Conservation (phyloP, 2,329 filamentous ascomycete genomes). For the Botrytis medusae region DNA sequence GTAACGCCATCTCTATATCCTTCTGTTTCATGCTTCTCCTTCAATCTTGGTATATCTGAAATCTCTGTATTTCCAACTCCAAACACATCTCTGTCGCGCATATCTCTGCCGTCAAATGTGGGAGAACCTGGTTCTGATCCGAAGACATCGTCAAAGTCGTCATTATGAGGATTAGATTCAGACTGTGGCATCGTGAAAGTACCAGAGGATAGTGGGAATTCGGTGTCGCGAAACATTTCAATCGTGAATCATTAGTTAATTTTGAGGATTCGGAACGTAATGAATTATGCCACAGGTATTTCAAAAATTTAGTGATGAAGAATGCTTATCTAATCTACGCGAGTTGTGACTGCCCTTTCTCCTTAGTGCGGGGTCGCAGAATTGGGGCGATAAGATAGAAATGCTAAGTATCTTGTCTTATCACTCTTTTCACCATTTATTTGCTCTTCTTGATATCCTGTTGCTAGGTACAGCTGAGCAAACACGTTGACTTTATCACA, state of each 20-base stretch:
- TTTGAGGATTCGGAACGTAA: neutral
- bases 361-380: neutral
- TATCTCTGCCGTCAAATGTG: slow-evolving; percentile 5
- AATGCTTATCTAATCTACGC: slow-evolving; percentile 15
- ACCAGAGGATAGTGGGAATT: slow-evolving; percentile 3
- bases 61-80: slow-evolving; percentile 31
- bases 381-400: neutral
- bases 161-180: slow-evolving; percentile 25
- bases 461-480: neutral
- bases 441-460: neutral
- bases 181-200: neutral
- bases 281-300: neutral
- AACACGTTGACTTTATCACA: neutral
- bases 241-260: neutral
- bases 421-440: neutral
- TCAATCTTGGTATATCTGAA: slow-evolving; percentile 38
- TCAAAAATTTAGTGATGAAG: neutral
- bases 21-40: slow-evolving; percentile 55
- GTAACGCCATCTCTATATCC: slow-evolving; percentile 90
- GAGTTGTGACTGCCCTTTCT: neutral
- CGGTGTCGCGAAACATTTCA: slow-evolving; percentile 18
- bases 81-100: neutral
- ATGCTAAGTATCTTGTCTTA: neutral
- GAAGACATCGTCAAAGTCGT: slow-evolving; percentile 40
- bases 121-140: slow-evolving; percentile 39